Conservation (phyloP, 805 yeast genomes). For the Nakazawaea populi region DNA sequence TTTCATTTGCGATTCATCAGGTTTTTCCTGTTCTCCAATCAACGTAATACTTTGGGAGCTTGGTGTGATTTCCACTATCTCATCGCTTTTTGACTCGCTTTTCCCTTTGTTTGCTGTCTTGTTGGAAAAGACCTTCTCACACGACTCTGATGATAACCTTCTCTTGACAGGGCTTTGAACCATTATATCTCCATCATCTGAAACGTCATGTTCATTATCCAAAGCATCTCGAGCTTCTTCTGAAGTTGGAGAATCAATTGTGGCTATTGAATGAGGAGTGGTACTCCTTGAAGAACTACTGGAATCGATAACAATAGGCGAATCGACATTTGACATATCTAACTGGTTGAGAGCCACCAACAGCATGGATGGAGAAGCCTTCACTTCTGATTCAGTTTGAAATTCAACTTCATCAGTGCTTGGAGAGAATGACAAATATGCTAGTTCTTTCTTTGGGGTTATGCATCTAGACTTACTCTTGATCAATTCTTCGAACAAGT, state of each 20-base stretch:
- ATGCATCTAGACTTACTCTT: conserved; percentile 58
- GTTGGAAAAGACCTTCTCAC: background rate
- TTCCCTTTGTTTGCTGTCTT: conserved; percentile 1
- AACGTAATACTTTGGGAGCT: background rate
- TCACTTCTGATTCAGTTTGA: conserved; percentile 20
- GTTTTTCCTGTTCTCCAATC: background rate
- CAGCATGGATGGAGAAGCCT: background rate
- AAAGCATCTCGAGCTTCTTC: background rate
- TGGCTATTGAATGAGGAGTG: background rate
- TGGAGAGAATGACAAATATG: conserved; percentile 81
- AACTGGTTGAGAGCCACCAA: background rate
- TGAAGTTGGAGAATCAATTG: background rate
- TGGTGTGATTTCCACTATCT: background rate
- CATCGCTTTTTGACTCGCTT: background rate
- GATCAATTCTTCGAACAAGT: conserved; percentile 66
- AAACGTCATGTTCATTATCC: background rate
- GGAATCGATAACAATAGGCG: conserved; percentile 1
- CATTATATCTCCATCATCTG: background rate
- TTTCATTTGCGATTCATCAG: background rate
- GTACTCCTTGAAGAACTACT: conserved; percentile 2
- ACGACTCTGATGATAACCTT: conserved; percentile 9
- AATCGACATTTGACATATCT: background rate
- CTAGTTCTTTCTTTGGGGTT: conserved; percentile 77
- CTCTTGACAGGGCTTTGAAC: conserved; percentile 6
- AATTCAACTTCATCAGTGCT: conserved; percentile 61